These are phyloP conservation scores for Diaporthe citriasiana DNA, from an alignment of 2,329 filamentous ascomycete genomes.

Conservation along the genomic window DNA sequence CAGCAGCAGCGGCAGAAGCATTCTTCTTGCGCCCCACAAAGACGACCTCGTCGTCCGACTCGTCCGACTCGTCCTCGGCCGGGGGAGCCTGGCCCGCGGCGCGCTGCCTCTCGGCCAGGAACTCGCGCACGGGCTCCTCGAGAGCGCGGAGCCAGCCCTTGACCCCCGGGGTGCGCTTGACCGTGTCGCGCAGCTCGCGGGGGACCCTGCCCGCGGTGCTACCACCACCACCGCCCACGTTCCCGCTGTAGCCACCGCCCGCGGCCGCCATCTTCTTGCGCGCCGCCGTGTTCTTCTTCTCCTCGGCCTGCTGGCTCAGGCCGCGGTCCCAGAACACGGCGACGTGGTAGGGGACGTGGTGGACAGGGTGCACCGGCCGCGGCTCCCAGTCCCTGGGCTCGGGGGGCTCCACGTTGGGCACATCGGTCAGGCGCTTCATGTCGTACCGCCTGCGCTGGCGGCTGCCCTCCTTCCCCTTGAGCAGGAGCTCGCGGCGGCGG, in stretches of 20 bases:
- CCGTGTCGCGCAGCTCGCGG: slow-evolving; percentile 81
- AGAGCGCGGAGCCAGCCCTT: slow-evolving; percentile 85
- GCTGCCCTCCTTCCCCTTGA: slow-evolving; percentile 93
- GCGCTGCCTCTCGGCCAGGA: slow-evolving; percentile 72
- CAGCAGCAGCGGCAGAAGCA: slow-evolving; percentile 60
- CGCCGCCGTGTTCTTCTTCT: slow-evolving; percentile 56
- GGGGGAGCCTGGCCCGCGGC: slow-evolving; percentile 58
- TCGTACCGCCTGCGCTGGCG: slow-evolving; percentile 92
- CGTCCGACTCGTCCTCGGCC: slow-evolving; percentile 45
- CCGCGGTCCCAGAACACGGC: slow-evolving; percentile 84
- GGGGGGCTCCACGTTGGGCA: slow-evolving; percentile 89
- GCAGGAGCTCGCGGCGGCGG: slow-evolving; percentile 77
- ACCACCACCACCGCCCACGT: slow-evolving; percentile 59
- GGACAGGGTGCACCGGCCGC: slow-evolving; percentile 83
- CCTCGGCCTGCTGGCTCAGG: slow-evolving; percentile 65
- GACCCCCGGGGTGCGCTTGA: slow-evolving; percentile 85
- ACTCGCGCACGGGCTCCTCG: slow-evolving; percentile 85
- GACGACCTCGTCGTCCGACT: slow-evolving; percentile 86
- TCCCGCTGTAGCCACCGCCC: slow-evolving; percentile 44
- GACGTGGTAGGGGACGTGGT: slow-evolving; percentile 88
- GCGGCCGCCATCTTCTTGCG: slow-evolving; percentile 49
- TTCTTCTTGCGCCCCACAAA: slow-evolving; percentile 82
- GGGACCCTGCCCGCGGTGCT: slow-evolving; percentile 68
- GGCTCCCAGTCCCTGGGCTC: slow-evolving; percentile 86
- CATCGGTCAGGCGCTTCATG: slow-evolving; percentile 89